A percentile compares a stretch with the other conserved stretches of the same genome.
Evolutionary conservation across 1,284 basidiomycete species (phyloP).

Genomic region (Mycosarcoma maydis): DNA sequence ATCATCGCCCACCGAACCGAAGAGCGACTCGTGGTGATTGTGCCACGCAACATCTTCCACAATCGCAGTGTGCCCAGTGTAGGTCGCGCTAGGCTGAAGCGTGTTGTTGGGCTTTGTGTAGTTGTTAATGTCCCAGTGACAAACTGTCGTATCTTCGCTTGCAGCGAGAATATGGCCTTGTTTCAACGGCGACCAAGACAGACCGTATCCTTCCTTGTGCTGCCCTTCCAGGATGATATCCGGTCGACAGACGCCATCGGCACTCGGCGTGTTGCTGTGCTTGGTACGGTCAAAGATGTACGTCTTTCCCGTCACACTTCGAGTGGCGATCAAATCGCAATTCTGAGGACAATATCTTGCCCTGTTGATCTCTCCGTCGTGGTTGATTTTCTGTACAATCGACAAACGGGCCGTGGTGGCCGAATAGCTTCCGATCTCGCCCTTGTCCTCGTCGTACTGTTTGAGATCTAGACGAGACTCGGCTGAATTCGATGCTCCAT

Average conservation of each 20-base stretch:
- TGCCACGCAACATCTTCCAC: constrained; percentile 98
- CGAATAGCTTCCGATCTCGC: constrained; percentile 69
- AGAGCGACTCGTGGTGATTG: constrained; percentile 81
- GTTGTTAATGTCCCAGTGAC: constrained; percentile 92
- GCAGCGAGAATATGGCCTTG: constrained; percentile 90
- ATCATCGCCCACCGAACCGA: constrained; percentile 97
- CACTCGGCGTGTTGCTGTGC: constrained; percentile 89
- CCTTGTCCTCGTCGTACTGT: constrained; percentile 91
- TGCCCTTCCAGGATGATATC: constrained; percentile 92
- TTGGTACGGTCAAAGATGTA: constrained; percentile 96
- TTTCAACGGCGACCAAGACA: constrained; percentile 84
- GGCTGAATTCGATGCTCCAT: constrained; percentile 66
- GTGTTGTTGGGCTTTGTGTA: constrained; percentile 83
- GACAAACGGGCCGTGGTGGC: constrained; percentile 83
- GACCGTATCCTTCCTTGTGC: constrained; percentile 90
- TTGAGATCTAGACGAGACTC: constrained; percentile 77
- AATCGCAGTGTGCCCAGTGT: constrained; percentile 73
- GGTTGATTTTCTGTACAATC: constrained; percentile 93
- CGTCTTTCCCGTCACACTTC: constrained; percentile 88
- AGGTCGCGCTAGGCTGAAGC: constrained; percentile 83
- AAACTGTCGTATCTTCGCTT: constrained; percentile 94
- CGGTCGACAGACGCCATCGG: constrained; percentile 81
- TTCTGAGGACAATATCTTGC: constrained; percentile 99
- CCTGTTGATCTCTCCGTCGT: constrained; percentile 94
- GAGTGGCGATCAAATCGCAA: constrained; percentile 94